Conservation (phyloP, 371 early-diverging fungal genomes). For the Syncephalastrum monosporum region DNA sequence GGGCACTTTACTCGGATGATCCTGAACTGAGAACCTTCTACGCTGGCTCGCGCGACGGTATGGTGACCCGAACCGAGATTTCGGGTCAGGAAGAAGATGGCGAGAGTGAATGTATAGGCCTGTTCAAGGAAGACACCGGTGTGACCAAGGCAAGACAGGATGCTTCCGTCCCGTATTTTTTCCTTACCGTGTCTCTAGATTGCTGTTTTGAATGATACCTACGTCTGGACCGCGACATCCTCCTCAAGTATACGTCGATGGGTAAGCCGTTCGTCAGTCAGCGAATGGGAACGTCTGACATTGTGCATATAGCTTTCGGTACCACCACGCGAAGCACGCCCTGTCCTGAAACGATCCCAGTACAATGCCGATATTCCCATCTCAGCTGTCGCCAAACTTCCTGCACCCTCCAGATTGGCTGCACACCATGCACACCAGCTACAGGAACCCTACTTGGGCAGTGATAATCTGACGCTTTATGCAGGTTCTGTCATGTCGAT, state of each 20-base stretch:
- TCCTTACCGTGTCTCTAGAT: slow-evolving; percentile 39
- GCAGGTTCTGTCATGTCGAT: slow-evolving; percentile 52
- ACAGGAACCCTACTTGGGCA: slow-evolving; percentile 35
- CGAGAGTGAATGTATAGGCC: slow-evolving; percentile 75
- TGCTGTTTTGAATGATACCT: slow-evolving; percentile 74
- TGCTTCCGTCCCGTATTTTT: neutral
- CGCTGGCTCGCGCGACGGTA: slow-evolving; percentile 89
- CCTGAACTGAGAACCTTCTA: slow-evolving; percentile 87
- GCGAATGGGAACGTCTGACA: neutral
- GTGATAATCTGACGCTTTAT: slow-evolving; percentile 42
- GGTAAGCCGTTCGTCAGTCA: slow-evolving; percentile 36
- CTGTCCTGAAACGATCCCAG: slow-evolving; percentile 43
- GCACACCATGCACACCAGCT: slow-evolving; percentile 12
- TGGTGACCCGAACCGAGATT: slow-evolving; percentile 76
- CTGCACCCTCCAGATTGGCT: slow-evolving; percentile 18
- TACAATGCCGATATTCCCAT: slow-evolving; percentile 45
- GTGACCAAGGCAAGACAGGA: slow-evolving; percentile 66
- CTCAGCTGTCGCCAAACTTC: slow-evolving; percentile 42
- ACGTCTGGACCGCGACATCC: slow-evolving; percentile 92
- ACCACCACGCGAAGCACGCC: slow-evolving; percentile 46
- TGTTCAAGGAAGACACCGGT: slow-evolving; percentile 82
- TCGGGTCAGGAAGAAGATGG: slow-evolving; percentile 38
- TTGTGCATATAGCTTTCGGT: slow-evolving; percentile 46
- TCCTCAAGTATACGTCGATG: slow-evolving; percentile 82
- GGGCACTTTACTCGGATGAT: slow-evolving; percentile 85